Evolutionary conservation across 1,284 basidiomycete species (phyloP).

Genomic region (Phaffia rhodozyma): DNA sequence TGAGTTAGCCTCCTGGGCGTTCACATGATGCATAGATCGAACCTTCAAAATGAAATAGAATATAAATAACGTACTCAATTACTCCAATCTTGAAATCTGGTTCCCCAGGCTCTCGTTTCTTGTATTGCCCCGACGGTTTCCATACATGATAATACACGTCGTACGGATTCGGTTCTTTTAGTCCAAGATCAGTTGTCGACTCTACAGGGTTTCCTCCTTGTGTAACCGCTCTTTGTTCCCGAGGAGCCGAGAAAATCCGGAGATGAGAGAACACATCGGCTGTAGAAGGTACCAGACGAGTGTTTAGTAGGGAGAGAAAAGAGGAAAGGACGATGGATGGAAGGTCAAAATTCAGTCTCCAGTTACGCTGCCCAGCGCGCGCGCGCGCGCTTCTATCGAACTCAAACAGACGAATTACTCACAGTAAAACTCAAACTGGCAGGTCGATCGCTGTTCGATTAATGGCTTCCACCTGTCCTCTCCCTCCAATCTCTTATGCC

Average conservation of each 20-base stretch:
- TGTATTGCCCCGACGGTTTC: constrained; percentile 75
- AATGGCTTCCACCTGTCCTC: too few relatives aligned
- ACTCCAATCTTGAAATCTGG: constrained; percentile 84
- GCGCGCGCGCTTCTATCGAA: background rate
- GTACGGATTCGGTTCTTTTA: constrained; percentile 48
- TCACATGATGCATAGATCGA: background rate
- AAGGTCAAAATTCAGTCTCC: constrained; percentile 17
- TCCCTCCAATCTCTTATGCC: too few relatives aligned
- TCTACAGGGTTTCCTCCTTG: background rate
- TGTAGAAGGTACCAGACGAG: constrained; percentile 28
- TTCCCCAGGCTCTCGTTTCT: constrained; percentile 59
- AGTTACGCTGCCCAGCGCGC: background rate
- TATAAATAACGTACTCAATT: constrained; percentile 50
- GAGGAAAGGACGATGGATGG: background rate
- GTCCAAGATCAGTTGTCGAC: too few relatives aligned
- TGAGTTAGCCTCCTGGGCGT: background rate
- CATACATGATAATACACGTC: constrained; percentile 81
- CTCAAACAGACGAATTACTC: too few relatives aligned
- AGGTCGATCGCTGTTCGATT: too few relatives aligned
- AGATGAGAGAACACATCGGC: constrained; percentile 58
- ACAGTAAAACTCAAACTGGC: too few relatives aligned
- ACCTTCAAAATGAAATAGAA: background rate
- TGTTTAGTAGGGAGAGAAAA: background rate
- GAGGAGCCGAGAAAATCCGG: constrained; percentile 53
- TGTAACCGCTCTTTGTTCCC: constrained; percentile 10